Conservation (phyloP, 208 protist species). For the Trypanosoma congolense region DNA sequence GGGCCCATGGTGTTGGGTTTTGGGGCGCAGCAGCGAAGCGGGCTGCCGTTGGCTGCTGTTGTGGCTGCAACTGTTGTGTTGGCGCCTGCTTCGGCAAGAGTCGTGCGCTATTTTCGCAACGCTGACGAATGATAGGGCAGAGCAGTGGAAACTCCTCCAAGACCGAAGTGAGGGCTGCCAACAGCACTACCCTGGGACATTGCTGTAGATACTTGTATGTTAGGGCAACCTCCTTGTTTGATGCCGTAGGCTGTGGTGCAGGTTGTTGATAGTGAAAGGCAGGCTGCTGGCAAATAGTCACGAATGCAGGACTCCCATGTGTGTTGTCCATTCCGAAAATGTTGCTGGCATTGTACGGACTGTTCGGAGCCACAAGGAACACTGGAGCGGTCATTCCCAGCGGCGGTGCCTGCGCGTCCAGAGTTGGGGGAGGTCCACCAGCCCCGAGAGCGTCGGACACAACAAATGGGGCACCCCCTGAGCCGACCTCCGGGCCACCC, state of each 20-base stretch:
- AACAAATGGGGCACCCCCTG: constrained; percentile 10
- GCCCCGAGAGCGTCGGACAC: constrained; percentile 11
- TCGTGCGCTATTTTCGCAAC: constrained; percentile 45
- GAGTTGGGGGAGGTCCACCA: background rate
- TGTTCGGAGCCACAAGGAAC: constrained; percentile 14
- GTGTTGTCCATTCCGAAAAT: constrained; percentile 21
- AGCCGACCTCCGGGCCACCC: constrained; percentile 18
- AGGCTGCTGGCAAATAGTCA: constrained; percentile 44
- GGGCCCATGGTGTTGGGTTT: constrained; percentile 26
- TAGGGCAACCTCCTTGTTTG: constrained; percentile 55
- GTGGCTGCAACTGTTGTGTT: constrained; percentile 16
- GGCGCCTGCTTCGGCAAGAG: constrained; percentile 5
- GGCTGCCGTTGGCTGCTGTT: constrained; percentile 15
- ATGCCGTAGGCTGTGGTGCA: constrained; percentile 22
- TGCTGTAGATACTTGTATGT: constrained; percentile 55
- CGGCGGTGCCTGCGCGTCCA: constrained; percentile 14
- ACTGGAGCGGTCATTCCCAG: constrained; percentile 22
- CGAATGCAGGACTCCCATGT: constrained; percentile 4
- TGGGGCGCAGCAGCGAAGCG: constrained; percentile 14
- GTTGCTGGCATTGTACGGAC: constrained; percentile 5
- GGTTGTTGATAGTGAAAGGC: constrained; percentile 24
- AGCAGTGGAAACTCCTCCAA: constrained; percentile 69
- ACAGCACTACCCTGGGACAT: constrained; percentile 46
- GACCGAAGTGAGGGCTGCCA: constrained; percentile 58
- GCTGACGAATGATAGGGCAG: constrained; percentile 33